Evolutionary conservation across 1,284 basidiomycete species (phyloP), one percentile per base, ranked within the genome.

Genomic region (Termitomyces sp.): DNA sequence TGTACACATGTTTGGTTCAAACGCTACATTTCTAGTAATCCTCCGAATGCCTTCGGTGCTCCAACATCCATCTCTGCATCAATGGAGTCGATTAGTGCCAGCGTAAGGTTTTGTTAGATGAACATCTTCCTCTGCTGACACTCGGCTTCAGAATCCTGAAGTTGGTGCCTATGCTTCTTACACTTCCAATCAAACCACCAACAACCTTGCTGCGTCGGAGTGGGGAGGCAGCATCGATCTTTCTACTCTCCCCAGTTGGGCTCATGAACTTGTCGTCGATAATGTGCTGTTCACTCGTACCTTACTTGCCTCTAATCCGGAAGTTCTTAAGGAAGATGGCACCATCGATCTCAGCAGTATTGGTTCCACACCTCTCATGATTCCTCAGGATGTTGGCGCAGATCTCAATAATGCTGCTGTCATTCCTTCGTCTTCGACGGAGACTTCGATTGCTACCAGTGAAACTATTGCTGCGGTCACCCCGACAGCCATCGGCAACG

Each of bases 161-260:
- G 70, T 88, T 52, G 69, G 77, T 24, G 77, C 82, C 3, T 84
- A 83, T 70, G 70, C 73, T 61, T 64, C 77, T 12, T 81, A 81
- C 71, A 75, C 77, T 48, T 64, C 67, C 59, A 76, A 72, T 56
- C 58, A 71, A 60, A 84, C 84, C 43, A 58, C 68, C n/a, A 72
- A 72, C 67, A 81, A 76, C 65, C 56, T 68, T 59, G 61, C 64
- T 52, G 84, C 82, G 26, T 68, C 77, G n/a, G 69, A 62, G 53
- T 89, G 86, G 88, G 86, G 86, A 60, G 64, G 67, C 49, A 79
- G 72, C 73, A 79, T 87, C 47, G 80, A 87, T 68, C 70, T 87
- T 63, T 64, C 70, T 34, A 46, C 56, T 40, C 71, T 89, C 61
- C 84, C 84, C 44, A 66, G 67, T 0, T 84, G 82, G 82, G 67